Evolutionary conservation across 257 asterid genomes (phyloP).

Genomic region (Solanum chilense): DNA sequence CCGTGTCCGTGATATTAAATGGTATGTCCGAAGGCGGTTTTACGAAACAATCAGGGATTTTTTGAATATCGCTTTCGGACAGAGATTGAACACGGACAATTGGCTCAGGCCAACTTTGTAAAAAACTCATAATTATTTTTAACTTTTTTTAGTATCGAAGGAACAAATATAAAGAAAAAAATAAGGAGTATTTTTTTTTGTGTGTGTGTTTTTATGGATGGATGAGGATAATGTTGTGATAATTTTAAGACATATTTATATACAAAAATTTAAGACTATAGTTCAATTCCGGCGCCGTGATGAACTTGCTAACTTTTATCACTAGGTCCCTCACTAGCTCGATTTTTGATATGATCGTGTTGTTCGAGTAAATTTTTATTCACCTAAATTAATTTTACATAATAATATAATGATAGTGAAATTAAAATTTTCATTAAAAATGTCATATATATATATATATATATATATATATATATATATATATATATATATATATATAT

Average conservation of each 20-base stretch:
- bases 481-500: too few species aligned
- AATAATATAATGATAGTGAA: too few species aligned
- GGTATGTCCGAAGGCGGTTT: slow-evolving; percentile 48
- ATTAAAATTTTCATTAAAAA: too few species aligned
- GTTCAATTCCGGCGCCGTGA: neutral
- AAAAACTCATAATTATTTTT: slow-evolving; percentile 19
- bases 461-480: too few species aligned
- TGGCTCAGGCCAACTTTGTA: slow-evolving; percentile 74
- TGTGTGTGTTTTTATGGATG: neutral
- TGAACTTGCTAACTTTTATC: neutral
- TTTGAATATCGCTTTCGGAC: slow-evolving; percentile 62
- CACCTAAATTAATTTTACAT: rapidly evolving
- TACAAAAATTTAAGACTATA: neutral
- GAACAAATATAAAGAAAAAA: neutral
- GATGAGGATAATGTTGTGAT: neutral
- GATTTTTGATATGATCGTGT: too few species aligned
- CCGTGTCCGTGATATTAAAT: neutral
- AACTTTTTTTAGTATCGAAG: neutral
- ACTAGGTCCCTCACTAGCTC: neutral
- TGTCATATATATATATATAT: too few species aligned
- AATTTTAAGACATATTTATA: neutral
- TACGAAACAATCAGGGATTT: slow-evolving; percentile 62
- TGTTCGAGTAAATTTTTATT: too few species aligned
- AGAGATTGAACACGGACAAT: slow-evolving; percentile 63
- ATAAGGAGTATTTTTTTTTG: too few species aligned